Conservation (phyloP, 2,329 filamentous ascomycete genomes). For the Pleoardoris graminearum region DNA sequence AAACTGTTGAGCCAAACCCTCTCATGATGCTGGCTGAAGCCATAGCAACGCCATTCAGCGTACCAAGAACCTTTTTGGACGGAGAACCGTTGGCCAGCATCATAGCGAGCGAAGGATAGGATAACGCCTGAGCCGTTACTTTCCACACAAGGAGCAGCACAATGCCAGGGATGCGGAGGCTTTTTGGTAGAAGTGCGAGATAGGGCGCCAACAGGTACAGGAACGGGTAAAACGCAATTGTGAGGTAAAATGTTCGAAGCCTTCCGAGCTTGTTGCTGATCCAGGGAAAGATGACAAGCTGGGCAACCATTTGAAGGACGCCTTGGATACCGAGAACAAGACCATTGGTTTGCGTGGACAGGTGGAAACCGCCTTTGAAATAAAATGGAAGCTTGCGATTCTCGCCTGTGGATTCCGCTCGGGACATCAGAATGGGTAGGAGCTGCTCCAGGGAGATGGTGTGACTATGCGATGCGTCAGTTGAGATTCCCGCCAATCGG, state of each 20-base stretch:
- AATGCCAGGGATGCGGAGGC: slow-evolving; percentile 72
- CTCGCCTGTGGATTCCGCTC: slow-evolving; percentile 56
- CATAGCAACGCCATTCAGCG: slow-evolving; percentile 88
- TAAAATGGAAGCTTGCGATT: slow-evolving; percentile 73
- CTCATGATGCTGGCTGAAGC: slow-evolving; percentile 88
- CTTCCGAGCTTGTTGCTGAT: slow-evolving; percentile 76
- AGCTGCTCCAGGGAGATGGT: slow-evolving; percentile 96
- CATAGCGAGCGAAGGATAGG: slow-evolving; percentile 88
- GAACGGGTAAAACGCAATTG: slow-evolving; percentile 80
- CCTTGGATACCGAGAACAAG: slow-evolving; percentile 88
- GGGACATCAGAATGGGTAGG: slow-evolving; percentile 88
- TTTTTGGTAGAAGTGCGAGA: slow-evolving; percentile 77
- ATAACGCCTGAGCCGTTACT: slow-evolving; percentile 87
- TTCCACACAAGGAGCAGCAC: slow-evolving; percentile 84
- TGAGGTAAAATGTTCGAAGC: slow-evolving; percentile 77
- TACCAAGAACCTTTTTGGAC: slow-evolving; percentile 80
- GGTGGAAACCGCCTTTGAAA: slow-evolving; percentile 83
- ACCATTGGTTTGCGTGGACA: slow-evolving; percentile 82
- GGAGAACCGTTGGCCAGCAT: slow-evolving; percentile 87
- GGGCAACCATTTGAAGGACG: slow-evolving; percentile 83
- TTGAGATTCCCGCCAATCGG: slow-evolving; percentile 22
- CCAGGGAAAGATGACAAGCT: slow-evolving; percentile 80
- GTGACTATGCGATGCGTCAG: slow-evolving; percentile 62
- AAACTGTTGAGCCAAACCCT: slow-evolving; percentile 85
- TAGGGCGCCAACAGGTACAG: slow-evolving; percentile 90